These are phyloP conservation scores for Berkeleyomyces rouxiae DNA, from an alignment of 2,329 filamentous ascomycete species.

Conservation along the genomic window DNA sequence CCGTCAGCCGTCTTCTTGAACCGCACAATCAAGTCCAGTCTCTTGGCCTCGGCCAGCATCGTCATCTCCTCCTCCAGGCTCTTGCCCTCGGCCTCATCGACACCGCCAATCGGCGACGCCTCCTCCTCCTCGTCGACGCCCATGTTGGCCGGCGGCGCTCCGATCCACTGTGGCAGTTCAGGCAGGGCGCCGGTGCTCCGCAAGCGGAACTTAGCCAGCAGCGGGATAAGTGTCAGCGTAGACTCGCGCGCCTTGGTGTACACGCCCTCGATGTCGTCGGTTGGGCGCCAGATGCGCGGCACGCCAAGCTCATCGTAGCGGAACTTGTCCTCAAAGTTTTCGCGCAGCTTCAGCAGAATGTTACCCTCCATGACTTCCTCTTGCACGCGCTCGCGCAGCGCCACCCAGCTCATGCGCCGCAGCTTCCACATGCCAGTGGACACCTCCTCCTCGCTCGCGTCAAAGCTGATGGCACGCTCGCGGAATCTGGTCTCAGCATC, in stretches of 20 bases:
- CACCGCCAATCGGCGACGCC: slow-evolving; percentile 70
- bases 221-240: slow-evolving; percentile 75
- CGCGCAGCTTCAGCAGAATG: slow-evolving; percentile 79
- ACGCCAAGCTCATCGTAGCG: slow-evolving; percentile 91
- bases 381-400: slow-evolving; percentile 76
- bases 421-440: slow-evolving; percentile 85
- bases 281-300: slow-evolving; percentile 89
- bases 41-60: slow-evolving; percentile 75
- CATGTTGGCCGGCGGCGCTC: slow-evolving; percentile 54
- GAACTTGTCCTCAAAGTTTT: slow-evolving; percentile 99
- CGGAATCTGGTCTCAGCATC: slow-evolving; percentile 77
- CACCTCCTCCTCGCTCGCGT: slow-evolving; percentile 80
- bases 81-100: slow-evolving; percentile 89
- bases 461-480: slow-evolving; percentile 80
- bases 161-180: slow-evolving; percentile 72
- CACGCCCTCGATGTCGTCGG: slow-evolving; percentile 89
- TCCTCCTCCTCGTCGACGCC: slow-evolving; percentile 82
- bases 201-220: slow-evolving; percentile 72
- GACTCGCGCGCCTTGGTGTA: slow-evolving; percentile 88
- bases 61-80: slow-evolving; percentile 93
- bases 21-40: slow-evolving; percentile 76
- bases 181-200: slow-evolving; percentile 58
- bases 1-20: slow-evolving; percentile 99
- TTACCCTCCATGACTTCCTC: slow-evolving; percentile 98
- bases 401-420: slow-evolving; percentile 85